Conservation (phyloP, 768 basidiomycete genomes). For the Mycena latifolia region DNA sequence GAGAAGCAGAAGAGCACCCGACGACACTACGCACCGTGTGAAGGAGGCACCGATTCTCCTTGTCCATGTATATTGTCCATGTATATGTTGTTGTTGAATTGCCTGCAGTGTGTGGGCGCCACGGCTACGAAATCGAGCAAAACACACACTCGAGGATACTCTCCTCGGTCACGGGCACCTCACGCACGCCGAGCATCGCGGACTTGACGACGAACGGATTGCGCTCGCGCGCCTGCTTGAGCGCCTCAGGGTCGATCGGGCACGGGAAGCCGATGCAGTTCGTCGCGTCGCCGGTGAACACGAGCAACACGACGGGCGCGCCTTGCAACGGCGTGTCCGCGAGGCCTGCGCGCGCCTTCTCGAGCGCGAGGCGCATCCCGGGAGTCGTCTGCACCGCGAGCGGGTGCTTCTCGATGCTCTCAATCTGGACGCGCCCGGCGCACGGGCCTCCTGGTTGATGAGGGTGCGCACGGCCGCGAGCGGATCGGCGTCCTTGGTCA, state of each 20-base stretch:
- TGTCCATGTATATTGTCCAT: too few species aligned
- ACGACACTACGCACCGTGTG: slow-evolving; percentile 5
- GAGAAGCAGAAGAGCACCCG: background rate
- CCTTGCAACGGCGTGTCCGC: background rate
- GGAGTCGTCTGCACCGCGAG: slow-evolving; percentile 8
- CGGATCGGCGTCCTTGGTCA: slow-evolving; percentile 19
- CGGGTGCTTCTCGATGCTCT: slow-evolving; percentile 15
- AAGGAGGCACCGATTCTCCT: slow-evolving; percentile 21
- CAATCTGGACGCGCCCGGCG: slow-evolving; percentile 11
- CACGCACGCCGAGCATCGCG: background rate
- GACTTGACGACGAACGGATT: slow-evolving; percentile 16
- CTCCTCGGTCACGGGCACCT: slow-evolving; percentile 22
- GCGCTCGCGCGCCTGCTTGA: slow-evolving; percentile 23
- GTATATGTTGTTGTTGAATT: slow-evolving; percentile 24
- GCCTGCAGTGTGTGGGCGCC: background rate
- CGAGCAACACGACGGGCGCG: slow-evolving; percentile 18
- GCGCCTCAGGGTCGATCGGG: slow-evolving; percentile 15
- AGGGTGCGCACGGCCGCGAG: slow-evolving; percentile 4
- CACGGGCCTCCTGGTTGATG: slow-evolving; percentile 12
- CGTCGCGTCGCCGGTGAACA: slow-evolving; percentile 23
- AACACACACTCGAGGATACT: slow-evolving; percentile 20
- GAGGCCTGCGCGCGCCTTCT: background rate
- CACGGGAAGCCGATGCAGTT: slow-evolving; percentile 2
- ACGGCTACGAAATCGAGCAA: background rate
- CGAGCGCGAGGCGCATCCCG: slow-evolving; percentile 20